phyloP scores from a whole-genome alignment of 2,329 filamentous ascomycete species.

The Xylaria sp. region DNA sequence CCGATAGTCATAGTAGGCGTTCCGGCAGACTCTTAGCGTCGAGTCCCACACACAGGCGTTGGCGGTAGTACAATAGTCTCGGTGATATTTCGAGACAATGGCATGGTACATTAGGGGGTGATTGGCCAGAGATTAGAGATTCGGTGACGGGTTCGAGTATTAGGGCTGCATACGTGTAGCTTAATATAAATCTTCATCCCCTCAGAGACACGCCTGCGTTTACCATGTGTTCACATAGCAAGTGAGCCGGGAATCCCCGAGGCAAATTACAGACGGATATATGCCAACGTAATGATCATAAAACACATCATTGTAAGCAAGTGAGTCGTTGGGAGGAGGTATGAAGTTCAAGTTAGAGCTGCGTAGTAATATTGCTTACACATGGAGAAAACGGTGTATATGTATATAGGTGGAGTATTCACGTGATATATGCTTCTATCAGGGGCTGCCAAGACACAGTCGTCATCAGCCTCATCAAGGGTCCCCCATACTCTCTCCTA shows the following conservation, averaged over 20 bases:
- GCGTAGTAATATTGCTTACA: no score
- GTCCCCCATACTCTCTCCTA: conserved; percentile 1
- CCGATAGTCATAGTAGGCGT: conserved; percentile 19
- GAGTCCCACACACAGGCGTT: conserved; percentile 18
- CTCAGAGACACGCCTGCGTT: not conserved
- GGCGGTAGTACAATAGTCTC: conserved; percentile 22
- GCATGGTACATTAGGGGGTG: conserved; percentile 16
- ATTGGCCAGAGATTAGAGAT: conserved; percentile 19
- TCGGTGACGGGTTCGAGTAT: conserved; percentile 13
- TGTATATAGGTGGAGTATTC: not conserved
- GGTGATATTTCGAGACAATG: conserved; percentile 20
- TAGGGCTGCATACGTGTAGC: conserved; percentile 14
- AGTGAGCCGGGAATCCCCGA: no score
- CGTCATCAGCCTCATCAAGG: conserved; percentile 26
- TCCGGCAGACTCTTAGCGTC: conserved; percentile 15
- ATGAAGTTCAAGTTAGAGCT: no score
- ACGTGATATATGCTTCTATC: not conserved
- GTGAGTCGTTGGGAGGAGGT: no score
- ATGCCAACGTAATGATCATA: no score
- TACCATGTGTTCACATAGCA: not conserved
- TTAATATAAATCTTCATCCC: conserved; percentile 24
- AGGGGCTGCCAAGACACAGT: conserved; percentile 11
- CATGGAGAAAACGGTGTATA: no score
- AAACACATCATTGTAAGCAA: no score
- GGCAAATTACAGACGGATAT: no score